Conservation (phyloP, 176 grass and related monocot genomes). For the Poa pratensis region DNA sequence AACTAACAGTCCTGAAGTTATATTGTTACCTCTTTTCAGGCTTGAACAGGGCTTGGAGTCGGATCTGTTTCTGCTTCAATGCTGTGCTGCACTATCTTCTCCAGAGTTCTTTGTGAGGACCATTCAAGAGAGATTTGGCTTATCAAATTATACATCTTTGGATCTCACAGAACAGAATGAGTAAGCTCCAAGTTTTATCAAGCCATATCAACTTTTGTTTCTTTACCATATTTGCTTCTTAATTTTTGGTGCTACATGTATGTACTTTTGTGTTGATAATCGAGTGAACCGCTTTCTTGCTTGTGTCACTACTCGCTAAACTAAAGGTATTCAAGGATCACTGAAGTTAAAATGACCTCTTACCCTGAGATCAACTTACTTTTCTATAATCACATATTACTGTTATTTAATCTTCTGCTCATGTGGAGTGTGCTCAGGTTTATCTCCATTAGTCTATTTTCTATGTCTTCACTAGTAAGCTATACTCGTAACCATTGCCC, state of each 20-base stretch:
- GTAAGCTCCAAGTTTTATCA: slow-evolving; percentile 55
- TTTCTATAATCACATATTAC: slow-evolving; percentile 3
- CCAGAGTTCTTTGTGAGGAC: slow-evolving; percentile 87
- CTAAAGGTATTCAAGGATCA: not conserved
- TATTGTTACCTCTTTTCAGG: slow-evolving; percentile 65
- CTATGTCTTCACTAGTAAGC: not conserved
- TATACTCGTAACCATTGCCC: not conserved
- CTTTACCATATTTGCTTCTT: slow-evolving; percentile 29
- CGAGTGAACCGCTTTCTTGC: slow-evolving; percentile 20
- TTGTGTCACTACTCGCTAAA: slow-evolving; percentile 21
- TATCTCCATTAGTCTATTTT: slow-evolving; percentile 14
- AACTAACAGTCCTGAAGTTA: slow-evolving; percentile 32
- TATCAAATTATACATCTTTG: slow-evolving; percentile 79
- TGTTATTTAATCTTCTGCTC: slow-evolving; percentile 7
- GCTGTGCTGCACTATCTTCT: slow-evolving; percentile 93
- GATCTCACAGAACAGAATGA: slow-evolving; percentile 76
- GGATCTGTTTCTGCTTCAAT: slow-evolving; percentile 94
- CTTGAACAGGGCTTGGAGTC: slow-evolving; percentile 91
- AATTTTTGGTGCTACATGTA: slow-evolving; percentile 5
- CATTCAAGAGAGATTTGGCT: slow-evolving; percentile 95
- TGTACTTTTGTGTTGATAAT: slow-evolving; percentile 17
- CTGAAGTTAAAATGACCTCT: slow-evolving; percentile 6
- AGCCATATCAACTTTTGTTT: slow-evolving; percentile 24
- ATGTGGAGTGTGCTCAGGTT: slow-evolving; percentile 4
- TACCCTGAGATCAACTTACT: not conserved